These are phyloP conservation scores for Corniculantispora saksenae DNA, from an alignment of 2,329 filamentous ascomycete genomes.

Conservation along the genomic window DNA sequence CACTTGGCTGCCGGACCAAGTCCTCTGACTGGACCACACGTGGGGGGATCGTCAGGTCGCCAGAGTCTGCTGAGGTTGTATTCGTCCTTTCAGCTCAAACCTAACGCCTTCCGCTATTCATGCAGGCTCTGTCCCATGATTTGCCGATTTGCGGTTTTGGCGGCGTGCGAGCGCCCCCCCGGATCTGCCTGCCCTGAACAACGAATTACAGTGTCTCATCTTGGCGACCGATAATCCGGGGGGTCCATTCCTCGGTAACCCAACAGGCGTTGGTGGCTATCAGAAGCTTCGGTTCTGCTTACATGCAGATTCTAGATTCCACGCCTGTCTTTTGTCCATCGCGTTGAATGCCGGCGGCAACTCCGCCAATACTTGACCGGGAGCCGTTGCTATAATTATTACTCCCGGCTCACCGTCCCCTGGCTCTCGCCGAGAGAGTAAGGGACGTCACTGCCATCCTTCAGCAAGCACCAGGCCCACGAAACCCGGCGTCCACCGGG, in stretches of 20 bases:
- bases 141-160: background rate
- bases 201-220: background rate
- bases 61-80: constrained; percentile 4
- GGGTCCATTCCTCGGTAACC: constrained; percentile 3
- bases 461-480: background rate
- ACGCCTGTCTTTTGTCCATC: background rate
- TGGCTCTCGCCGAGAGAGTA: background rate
- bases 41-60: constrained; percentile 13
- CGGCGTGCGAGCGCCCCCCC: background rate
- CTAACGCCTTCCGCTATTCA: background rate
- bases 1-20: constrained; percentile 2
- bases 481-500: background rate
- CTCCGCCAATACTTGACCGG: background rate
- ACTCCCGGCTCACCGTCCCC: too few relatives aligned
- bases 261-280: background rate
- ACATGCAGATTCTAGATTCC: background rate
- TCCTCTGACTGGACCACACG: constrained; percentile 9
- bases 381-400: background rate
- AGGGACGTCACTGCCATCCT: background rate
- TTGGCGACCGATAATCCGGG: constrained; percentile 2
- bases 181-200: background rate
- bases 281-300: background rate
- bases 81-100: constrained; percentile 5
- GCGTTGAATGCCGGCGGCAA: constrained; percentile 8
- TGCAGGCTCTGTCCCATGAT: background rate